Conservation (phyloP, 768 basidiomycete species). For the Leccinum incarnatum region DNA sequence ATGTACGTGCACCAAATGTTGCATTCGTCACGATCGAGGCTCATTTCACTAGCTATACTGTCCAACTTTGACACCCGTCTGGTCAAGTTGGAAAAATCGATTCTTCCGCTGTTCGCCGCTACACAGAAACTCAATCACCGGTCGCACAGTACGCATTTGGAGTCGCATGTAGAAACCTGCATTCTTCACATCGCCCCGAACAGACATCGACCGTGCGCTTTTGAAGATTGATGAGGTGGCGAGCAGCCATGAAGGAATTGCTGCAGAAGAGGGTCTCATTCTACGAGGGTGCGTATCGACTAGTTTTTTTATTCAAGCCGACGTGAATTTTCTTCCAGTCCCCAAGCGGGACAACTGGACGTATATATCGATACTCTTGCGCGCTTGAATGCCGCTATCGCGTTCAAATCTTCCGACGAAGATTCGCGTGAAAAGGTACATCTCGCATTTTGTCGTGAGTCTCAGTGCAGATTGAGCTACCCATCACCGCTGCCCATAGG, state of each 20-base stretch:
- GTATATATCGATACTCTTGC: conserved; percentile 71
- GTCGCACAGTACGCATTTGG: conserved; percentile 56
- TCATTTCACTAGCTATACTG: conserved; percentile 62
- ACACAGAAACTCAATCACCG: conserved; percentile 73
- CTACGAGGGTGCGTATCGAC: conserved; percentile 57
- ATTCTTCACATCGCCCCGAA: not conserved
- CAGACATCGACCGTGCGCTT: conserved; percentile 81
- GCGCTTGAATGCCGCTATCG: conserved; percentile 74
- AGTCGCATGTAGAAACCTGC: not conserved
- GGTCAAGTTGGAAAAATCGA: conserved; percentile 81
- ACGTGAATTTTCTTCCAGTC: conserved; percentile 39
- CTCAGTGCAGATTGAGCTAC: not conserved
- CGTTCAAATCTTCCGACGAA: conserved; percentile 63
- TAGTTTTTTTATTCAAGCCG: not conserved
- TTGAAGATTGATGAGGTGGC: conserved; percentile 77
- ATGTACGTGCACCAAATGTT: conserved; percentile 44
- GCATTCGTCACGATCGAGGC: conserved; percentile 1
- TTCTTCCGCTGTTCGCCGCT: conserved; percentile 76
- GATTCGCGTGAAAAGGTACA: conserved; percentile 54
- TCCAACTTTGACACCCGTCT: conserved; percentile 82
- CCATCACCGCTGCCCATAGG: conserved; percentile 29
- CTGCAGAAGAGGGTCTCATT: conserved; percentile 75
- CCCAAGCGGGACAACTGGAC: conserved; percentile 64
- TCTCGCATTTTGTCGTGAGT: not conserved
- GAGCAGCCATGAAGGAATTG: conserved; percentile 70